Percentiles rank a stretch among this genome's conserved stretches.
Evolutionary conservation across 1,284 basidiomycete species (phyloP).

Genomic region (Austropuccinia psidii): DNA sequence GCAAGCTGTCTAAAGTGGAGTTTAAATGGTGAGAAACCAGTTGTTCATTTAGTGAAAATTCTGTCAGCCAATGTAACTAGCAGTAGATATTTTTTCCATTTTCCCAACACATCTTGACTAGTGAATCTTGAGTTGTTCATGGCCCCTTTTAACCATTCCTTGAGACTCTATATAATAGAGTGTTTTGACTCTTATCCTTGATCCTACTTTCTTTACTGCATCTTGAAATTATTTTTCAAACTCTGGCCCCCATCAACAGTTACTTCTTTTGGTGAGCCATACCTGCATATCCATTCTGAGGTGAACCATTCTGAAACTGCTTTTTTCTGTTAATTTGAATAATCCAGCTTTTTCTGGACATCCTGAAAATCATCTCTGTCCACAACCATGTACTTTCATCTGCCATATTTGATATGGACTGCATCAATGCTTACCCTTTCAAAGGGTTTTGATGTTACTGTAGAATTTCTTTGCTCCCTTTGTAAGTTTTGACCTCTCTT

Average conservation of each 20-base stretch:
- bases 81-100: too few relatives aligned
- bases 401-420: not conserved
- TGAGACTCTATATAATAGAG: not conserved
- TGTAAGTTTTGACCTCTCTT: not conserved
- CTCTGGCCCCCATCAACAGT: too few relatives aligned
- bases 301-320: too few relatives aligned
- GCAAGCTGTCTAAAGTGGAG: not conserved
- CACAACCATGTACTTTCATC: not conserved
- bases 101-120: not conserved
- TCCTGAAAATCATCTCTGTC: constrained; percentile 21
- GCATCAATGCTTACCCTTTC: not conserved
- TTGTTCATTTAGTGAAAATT: too few relatives aligned
- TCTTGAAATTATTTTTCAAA: too few relatives aligned
- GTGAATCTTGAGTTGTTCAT: not conserved
- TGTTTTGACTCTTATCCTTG: too few relatives aligned
- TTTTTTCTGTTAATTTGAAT: not conserved
- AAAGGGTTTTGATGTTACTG: not conserved
- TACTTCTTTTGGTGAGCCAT: too few relatives aligned
- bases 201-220: too few relatives aligned
- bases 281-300: too few relatives aligned
- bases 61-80: not conserved
- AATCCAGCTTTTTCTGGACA: not conserved
- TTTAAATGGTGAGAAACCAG: not conserved
- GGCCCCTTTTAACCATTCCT: not conserved
- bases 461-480: not conserved